Evolutionary conservation across 257 asterid species (phyloP), one percentile per base, ranked within the genome.

Genomic region (Lycium ferocissimum): DNA sequence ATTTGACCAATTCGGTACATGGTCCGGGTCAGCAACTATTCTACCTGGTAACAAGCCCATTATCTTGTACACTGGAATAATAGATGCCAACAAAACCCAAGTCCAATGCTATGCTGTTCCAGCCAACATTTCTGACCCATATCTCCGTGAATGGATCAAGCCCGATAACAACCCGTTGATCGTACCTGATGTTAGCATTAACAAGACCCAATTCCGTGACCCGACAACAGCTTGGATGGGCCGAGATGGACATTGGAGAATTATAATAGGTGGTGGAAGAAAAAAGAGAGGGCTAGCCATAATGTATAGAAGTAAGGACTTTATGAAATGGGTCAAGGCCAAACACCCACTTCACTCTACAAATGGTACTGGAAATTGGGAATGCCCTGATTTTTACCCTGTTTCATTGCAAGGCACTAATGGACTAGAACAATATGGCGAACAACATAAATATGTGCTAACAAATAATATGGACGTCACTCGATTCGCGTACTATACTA

Each of bases 181-280:
- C 11, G 62, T 58, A 0, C 87, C 91, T 0, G 90, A 88, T 11
- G 6, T 2, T 6, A 66, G 86, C 0, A 57, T 88, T 3, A 89
- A 89, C 89, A 51, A 57, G 45, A 88, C 93, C 2, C 76, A 88
- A 1, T 92, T 90, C 33, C 94, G 93, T 20, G 94, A 92, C 83
- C 94, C 94, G 10, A 86, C 94, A 7, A 92, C 94, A 4, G 94
- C 89, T 6, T 90, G 94, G 94, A 4, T 85, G 51, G 93, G 91
- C 6, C 37, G 1, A 17, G 94, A 92, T 56, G 92, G 92, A 0
- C 88, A 43, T 15, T 92, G 94, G 94, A 83, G 89, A 61, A 88
- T 85, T 15, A 12, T 86, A 15, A 62, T 92, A 0, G 94, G 93
- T 0, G 45, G 91, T 73, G 56, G 72, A 61, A 79, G 85, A 2